A percentile compares a stretch with the other conserved stretches of the same genome.
phyloP scores from a whole-genome alignment of 1,284 basidiomycete genomes.

The Pseudozyma sp. region DNA sequence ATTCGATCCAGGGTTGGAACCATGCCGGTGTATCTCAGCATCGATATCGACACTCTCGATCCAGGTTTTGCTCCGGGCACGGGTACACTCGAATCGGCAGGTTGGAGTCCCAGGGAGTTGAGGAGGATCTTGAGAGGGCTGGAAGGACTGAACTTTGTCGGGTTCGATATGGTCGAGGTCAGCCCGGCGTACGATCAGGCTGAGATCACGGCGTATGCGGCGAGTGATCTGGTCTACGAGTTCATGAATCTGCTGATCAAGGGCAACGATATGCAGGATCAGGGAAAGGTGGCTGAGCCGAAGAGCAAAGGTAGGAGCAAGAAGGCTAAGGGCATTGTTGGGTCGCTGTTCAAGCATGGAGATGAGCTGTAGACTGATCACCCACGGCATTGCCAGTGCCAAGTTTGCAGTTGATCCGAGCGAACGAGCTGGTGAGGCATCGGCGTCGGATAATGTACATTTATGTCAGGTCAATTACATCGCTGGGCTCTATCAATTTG shows the following conservation, averaged over 20 bases:
- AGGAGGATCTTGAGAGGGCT: conserved; percentile 46
- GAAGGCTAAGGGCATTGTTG: conserved; percentile 14
- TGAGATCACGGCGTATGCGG: conserved; percentile 56
- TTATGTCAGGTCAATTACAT: conserved; percentile 34
- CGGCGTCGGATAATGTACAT: conserved; percentile 2
- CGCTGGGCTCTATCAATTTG: not conserved
- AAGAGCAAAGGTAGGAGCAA: conserved; percentile 22
- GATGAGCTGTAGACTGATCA: conserved; percentile 19
- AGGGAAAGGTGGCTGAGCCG: conserved; percentile 26
- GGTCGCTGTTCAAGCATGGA: conserved; percentile 19
- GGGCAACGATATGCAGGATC: conserved; percentile 15
- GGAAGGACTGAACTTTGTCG: conserved; percentile 57
- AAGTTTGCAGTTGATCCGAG: too few species aligned
- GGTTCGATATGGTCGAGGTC: conserved; percentile 60
- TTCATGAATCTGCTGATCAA: conserved; percentile 49
- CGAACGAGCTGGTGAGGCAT: too few species aligned
- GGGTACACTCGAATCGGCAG: conserved; percentile 55
- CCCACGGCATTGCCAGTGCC: not conserved
- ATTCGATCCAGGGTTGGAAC: conserved; percentile 44
- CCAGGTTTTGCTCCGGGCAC: conserved; percentile 56
- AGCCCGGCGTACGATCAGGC: conserved; percentile 56
- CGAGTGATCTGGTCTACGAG: conserved; percentile 56
- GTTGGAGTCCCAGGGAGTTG: conserved; percentile 56
- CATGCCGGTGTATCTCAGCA: conserved; percentile 56
- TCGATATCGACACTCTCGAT: conserved; percentile 62